phyloP scores from a whole-genome alignment of 148 eudicot genomes.

The Drosera capensis region DNA sequence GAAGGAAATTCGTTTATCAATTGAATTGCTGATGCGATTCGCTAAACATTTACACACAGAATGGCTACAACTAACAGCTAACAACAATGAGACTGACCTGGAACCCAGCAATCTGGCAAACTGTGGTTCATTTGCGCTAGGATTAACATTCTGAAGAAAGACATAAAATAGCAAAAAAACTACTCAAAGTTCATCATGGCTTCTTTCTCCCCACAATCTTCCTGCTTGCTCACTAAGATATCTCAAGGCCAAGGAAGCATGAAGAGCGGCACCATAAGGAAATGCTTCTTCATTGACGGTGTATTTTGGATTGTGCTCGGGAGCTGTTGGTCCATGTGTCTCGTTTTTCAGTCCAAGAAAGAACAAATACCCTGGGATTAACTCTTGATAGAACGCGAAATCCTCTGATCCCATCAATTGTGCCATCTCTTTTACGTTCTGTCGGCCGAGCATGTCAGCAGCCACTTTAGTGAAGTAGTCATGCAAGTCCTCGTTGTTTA shows the following conservation, averaged over 20 bases:
- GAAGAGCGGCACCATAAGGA: constrained; percentile 56
- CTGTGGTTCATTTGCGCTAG: background rate
- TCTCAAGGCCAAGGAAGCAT: constrained; percentile 31
- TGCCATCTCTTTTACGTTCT: constrained; percentile 42
- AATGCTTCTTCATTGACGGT: constrained; percentile 36
- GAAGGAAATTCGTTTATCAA: too few relatives aligned
- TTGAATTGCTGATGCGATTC: background rate
- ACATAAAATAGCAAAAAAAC: background rate
- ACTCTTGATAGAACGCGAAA: constrained; percentile 73
- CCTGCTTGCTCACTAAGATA: constrained; percentile 6
- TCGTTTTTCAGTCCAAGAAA: constrained; percentile 67
- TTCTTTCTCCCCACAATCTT: background rate
- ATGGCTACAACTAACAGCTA: background rate
- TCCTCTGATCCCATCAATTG: constrained; percentile 89
- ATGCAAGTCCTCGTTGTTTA: constrained; percentile 53
- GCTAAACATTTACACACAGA: background rate
- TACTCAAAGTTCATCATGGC: constrained; percentile 8
- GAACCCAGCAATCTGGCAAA: background rate
- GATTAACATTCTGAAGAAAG: background rate
- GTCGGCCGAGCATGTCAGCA: constrained; percentile 38
- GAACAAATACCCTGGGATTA: constrained; percentile 68
- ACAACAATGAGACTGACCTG: too few relatives aligned
- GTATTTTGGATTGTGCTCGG: constrained; percentile 32
- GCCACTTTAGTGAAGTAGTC: constrained; percentile 41
- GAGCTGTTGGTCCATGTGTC: constrained; percentile 15